Base-by-base conservation (phyloP, 139 green algal species). In the Zygnema cylindricum region DNA sequence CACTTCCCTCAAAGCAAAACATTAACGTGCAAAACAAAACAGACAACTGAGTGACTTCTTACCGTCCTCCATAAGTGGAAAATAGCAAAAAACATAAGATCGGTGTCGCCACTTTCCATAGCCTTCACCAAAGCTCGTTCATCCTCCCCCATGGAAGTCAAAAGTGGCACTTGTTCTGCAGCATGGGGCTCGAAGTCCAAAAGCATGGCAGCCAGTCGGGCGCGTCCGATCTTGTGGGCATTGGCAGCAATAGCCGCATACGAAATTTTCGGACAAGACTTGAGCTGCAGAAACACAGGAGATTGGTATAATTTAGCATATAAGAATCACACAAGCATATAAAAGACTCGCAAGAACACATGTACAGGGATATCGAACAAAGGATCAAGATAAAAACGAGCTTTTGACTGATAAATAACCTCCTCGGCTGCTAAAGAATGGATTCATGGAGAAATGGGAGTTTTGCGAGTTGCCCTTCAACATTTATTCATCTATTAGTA, bases 61-160 rank as follows among this genome's bases (percentile, higher is more conserved):
- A 41, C 76, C 82, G 63, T 87, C 81, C 38, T 84, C 55, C 16
- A 86, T 2, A 92, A 35, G 40, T 92, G 89, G 84, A 92, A 92
- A 32, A 92, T 41, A 0, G 92, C 93, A 43, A 95, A 89, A 82
- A 96, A 96, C 2, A 97, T 94, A 33, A 98, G 93, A 91, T 98
- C 94, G 0, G 96, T 93, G 91, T 98, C 96, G 0, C 95, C 95
- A 82, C 93, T 95, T 43, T 95, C 94, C 32, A 93, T 79, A 0
- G 95, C 96, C 43, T 95, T 95, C 33, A 90, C 89, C 41, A 98
- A 89, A 0, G 95, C 96, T 0, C 93, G 84, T 41, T 93, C 91
- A 33, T 88, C 57, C 43, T 95, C 93, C 30, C 89, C 93, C 83
- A 95, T 92, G 32, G 86, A 73, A 16, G 93, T 82, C 69, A 96